A percentile compares a stretch with the other conserved stretches of the same genome.
Evolutionary conservation across 805 yeast species (phyloP).

Genomic region (Monosporozyma unispora): DNA sequence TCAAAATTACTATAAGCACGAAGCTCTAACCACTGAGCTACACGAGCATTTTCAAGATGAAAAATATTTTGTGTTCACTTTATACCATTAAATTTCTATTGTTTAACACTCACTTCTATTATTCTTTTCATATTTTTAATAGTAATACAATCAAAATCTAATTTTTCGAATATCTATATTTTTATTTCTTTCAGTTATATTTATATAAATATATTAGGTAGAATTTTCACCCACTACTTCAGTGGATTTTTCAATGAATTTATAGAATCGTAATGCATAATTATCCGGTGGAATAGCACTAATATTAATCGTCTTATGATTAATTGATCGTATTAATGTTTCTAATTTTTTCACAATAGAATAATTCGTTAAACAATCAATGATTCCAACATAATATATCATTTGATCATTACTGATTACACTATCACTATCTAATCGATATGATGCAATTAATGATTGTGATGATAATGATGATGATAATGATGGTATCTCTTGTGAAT

Average conservation of each 20-base stretch:
- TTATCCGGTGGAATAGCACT: constrained; percentile 88
- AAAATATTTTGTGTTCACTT: no score
- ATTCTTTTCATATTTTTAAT: no score
- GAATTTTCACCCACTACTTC: constrained; percentile 3
- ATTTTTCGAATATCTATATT: no score
- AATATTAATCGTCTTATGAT: constrained; percentile 57
- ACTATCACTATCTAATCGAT: constrained; percentile 40
- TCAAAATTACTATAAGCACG: constrained; percentile 58
- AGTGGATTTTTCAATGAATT: constrained; percentile 45
- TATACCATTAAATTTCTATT: no score
- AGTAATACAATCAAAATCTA: no score
- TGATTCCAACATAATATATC: constrained; percentile 84
- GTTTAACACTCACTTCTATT: no score
- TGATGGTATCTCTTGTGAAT: constrained; percentile 42
- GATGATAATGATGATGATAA: neutral
- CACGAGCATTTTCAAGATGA: constrained; percentile 40
- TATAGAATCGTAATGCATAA: constrained; percentile 78
- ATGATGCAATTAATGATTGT: constrained; percentile 46
- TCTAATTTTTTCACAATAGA: constrained; percentile 67
- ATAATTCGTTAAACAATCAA: constrained; percentile 83
- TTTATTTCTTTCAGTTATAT: no score
- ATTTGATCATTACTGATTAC: constrained; percentile 30
- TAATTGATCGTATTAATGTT: constrained; percentile 72
- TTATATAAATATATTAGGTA: no score
- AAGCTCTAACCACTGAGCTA: constrained; percentile 76